Percentiles rank a stretch among this genome's conserved stretches.
Evolutionary conservation across 352 stramenopile genomes (phyloP).

Genomic region (Phytophthora fragariae): DNA sequence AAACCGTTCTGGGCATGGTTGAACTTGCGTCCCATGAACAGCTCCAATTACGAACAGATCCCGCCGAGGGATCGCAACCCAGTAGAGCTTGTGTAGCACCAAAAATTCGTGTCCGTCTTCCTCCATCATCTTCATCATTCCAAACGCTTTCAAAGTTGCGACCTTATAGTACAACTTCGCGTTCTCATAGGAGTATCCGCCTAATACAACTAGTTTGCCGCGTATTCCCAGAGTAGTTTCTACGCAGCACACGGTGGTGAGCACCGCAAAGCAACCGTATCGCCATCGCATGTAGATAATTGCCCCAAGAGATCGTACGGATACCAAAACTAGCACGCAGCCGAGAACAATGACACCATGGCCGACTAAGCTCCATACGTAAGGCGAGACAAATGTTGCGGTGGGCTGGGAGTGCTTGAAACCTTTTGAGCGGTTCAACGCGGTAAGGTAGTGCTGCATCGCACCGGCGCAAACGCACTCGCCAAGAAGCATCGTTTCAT

Average conservation of each 20-base stretch:
- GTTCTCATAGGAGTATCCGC: constrained; percentile 33
- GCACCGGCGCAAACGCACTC: constrained; percentile 35
- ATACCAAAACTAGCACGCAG: constrained; percentile 31
- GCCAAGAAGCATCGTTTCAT: constrained; percentile 43
- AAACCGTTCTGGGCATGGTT: constrained; percentile 26
- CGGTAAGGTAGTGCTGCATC: constrained; percentile 41
- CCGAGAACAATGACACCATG: constrained; percentile 38
- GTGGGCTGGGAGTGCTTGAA: constrained; percentile 21
- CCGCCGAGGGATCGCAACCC: constrained; percentile 23
- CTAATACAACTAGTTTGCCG: constrained; percentile 29
- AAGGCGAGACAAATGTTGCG: constrained; percentile 23
- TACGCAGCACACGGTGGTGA: constrained; percentile 31
- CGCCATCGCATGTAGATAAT: constrained; percentile 22
- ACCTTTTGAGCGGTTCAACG: constrained; percentile 32
- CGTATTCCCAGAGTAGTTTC: constrained; percentile 29
- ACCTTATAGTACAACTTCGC: constrained; percentile 34
- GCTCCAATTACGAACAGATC: constrained; percentile 39
- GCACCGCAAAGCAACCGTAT: constrained; percentile 28
- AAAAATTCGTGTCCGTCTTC: constrained; percentile 31
- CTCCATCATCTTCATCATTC: constrained; percentile 37
- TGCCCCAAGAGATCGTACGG: constrained; percentile 30
- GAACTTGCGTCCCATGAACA: constrained; percentile 29
- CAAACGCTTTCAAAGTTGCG: constrained; percentile 35
- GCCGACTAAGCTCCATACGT: constrained; percentile 44
- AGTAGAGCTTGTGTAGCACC: constrained; percentile 38